Percentiles rank a stretch among this genome's conserved stretches.
Conservation (phyloP, 2,329 filamentous ascomycete genomes). For the Diaporthe vexans region DNA sequence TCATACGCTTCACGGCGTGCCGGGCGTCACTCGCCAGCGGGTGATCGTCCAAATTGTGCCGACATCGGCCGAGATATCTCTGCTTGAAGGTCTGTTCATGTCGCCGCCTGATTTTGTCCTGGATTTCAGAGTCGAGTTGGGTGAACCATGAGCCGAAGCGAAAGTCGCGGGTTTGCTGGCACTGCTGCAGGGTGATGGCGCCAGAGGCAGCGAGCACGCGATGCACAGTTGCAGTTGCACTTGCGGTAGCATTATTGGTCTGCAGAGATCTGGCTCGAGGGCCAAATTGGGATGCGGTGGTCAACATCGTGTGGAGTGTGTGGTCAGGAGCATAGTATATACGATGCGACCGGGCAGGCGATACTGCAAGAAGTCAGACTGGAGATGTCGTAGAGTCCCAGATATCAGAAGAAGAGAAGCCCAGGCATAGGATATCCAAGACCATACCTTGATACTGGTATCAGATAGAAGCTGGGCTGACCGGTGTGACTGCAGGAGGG, state of each 20-base stretch:
- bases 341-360: background rate
- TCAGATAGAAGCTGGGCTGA: background rate
- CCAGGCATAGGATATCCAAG: background rate
- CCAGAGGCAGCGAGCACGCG: slow-evolving; percentile 41
- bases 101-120: slow-evolving; percentile 60
- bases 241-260: slow-evolving; percentile 40
- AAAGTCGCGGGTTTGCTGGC: slow-evolving; percentile 61
- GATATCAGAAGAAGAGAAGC: background rate
- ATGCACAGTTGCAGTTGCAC: slow-evolving; percentile 23
- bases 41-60: slow-evolving; percentile 60
- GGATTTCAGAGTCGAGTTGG: slow-evolving; percentile 56
- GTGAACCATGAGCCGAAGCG: slow-evolving; percentile 64
- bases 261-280: slow-evolving; percentile 48
- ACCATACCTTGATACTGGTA: background rate
- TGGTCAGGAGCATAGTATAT: slow-evolving; percentile 30
- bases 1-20: slow-evolving; percentile 56
- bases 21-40: slow-evolving; percentile 52
- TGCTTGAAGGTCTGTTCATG: slow-evolving; percentile 60
- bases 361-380: slow-evolving; percentile 4
- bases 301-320: slow-evolving; percentile 50
- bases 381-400: background rate
- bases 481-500: background rate
- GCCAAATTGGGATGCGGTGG: slow-evolving; percentile 48
- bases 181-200: slow-evolving; percentile 46
- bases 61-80: slow-evolving; percentile 60